Evolutionary conservation across 441 rosid species (phyloP).

Genomic region (Mallotus japonicus): DNA sequence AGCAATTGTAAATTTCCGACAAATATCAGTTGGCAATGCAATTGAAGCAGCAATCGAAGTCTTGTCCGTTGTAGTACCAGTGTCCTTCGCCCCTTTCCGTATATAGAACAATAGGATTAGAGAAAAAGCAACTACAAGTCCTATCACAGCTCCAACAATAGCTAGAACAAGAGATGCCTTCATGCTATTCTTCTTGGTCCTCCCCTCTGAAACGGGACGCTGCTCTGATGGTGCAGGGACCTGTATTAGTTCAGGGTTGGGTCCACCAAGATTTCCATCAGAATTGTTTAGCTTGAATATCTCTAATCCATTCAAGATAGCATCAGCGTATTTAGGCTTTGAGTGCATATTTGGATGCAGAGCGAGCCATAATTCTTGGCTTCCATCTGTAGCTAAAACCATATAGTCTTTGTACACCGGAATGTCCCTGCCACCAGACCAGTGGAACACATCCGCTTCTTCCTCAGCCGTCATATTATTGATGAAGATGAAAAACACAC

Average conservation of each 20-base stretch:
- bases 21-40: neutral
- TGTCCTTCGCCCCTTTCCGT: neutral
- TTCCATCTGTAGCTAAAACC: too few relatives aligned
- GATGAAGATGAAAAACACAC: too few relatives aligned
- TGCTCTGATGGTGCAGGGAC: neutral
- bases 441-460: too few relatives aligned
- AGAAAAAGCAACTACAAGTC: neutral
- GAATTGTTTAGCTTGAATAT: conserved; percentile 17
- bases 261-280: conserved; percentile 14
- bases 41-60: neutral
- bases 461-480: too few relatives aligned
- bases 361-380: too few relatives aligned
- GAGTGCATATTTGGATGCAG: too few relatives aligned
- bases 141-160: neutral
- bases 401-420: too few relatives aligned
- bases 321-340: too few relatives aligned
- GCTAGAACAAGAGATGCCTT: neutral
- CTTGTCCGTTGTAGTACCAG: neutral
- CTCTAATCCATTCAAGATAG: neutral
- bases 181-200: neutral
- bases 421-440: too few relatives aligned
- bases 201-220: neutral
- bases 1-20: too few relatives aligned
- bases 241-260: neutral
- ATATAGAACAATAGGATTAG: neutral